Percentiles rank a stretch among this genome's conserved stretches.
Conservation (phyloP, 1,284 basidiomycete species). For the Cystobasidium sp. region DNA sequence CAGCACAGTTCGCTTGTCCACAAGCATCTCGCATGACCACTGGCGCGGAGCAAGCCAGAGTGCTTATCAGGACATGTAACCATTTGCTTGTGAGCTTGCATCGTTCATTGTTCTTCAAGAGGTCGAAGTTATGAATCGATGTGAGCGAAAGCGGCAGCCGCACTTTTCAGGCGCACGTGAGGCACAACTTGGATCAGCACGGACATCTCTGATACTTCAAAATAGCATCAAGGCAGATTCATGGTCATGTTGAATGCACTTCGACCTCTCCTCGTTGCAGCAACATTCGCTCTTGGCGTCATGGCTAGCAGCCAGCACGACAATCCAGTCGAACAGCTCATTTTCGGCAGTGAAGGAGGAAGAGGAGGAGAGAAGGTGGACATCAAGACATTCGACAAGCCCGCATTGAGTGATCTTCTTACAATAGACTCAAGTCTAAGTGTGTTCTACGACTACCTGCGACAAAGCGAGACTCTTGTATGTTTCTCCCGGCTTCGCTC, state of each 20-base stretch:
- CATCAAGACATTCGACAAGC: conserved; percentile 34
- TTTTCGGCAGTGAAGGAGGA: conserved; percentile 16
- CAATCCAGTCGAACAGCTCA: conserved; percentile 11
- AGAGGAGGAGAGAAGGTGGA: conserved; percentile 3
- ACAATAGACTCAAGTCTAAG: conserved; percentile 17
- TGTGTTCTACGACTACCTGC: conserved; percentile 38
- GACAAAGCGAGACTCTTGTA: conserved; percentile 28
- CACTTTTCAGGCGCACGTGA: too few species aligned
- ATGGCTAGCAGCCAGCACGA: background rate
- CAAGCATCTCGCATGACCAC: conserved; percentile 19
- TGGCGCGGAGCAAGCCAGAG: background rate
- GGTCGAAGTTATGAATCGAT: too few species aligned
- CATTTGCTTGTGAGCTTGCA: background rate
- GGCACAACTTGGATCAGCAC: too few species aligned
- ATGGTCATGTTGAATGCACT: background rate
- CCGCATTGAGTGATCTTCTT: conserved; percentile 31
- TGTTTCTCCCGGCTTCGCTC: background rate
- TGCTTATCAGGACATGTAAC: background rate
- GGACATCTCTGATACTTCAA: too few species aligned
- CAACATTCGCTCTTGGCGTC: conserved; percentile 14
- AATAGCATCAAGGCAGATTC: background rate
- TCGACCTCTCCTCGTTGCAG: background rate
- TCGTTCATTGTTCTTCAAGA: background rate
- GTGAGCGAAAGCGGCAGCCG: too few species aligned
- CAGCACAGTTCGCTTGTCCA: conserved; percentile 13